Conservation (phyloP, 2,329 filamentous ascomycete genomes). For the Thielaviopsis ethacetica region DNA sequence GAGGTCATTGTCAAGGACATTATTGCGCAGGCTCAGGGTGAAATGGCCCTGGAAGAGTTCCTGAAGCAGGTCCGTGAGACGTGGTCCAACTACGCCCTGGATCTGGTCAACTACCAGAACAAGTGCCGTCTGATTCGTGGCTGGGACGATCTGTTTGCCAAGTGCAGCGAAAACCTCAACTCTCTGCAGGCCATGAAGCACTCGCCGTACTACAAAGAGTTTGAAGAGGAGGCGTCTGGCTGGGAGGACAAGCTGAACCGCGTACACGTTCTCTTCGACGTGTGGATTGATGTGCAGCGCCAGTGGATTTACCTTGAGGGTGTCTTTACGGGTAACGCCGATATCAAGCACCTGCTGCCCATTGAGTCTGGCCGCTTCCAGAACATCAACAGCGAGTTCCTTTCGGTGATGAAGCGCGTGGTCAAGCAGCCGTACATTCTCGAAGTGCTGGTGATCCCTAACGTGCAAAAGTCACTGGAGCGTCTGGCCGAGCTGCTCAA, state of each 20-base stretch:
- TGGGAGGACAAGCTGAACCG: slow-evolving; percentile 99
- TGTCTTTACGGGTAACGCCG: slow-evolving; percentile 94
- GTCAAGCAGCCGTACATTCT: slow-evolving; percentile 91
- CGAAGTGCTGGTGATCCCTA: slow-evolving; percentile 88
- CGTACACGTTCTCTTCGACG: slow-evolving; percentile 93
- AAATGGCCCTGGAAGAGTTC: slow-evolving; percentile 97
- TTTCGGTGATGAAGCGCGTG: slow-evolving; percentile 98
- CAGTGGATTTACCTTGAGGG: slow-evolving; percentile 99
- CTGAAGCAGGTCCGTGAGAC: slow-evolving; percentile 89
- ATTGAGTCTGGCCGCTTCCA: slow-evolving; percentile 95
- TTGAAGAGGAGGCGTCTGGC: slow-evolving; percentile 86
- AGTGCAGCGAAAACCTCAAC: slow-evolving; percentile 95
- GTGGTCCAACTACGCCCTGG: slow-evolving; percentile 88
- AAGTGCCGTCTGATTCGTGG: slow-evolving; percentile 94
- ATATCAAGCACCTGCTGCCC: slow-evolving; percentile 94
- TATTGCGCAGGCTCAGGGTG: slow-evolving; percentile 87
- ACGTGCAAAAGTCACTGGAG: slow-evolving; percentile 90
- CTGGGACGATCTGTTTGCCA: slow-evolving; percentile 96
- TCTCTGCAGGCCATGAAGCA: slow-evolving; percentile 97
- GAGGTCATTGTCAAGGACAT: slow-evolving; percentile 84
- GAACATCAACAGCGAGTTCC: slow-evolving; percentile 98
- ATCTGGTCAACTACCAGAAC: slow-evolving; percentile 93
- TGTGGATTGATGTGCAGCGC: slow-evolving; percentile 99
- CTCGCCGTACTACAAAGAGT: slow-evolving; percentile 98
- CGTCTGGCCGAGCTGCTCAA: slow-evolving; percentile 90